Evolutionary conservation across 2,329 filamentous ascomycete genomes (phyloP).

Genomic region (Ustulina deusta): DNA sequence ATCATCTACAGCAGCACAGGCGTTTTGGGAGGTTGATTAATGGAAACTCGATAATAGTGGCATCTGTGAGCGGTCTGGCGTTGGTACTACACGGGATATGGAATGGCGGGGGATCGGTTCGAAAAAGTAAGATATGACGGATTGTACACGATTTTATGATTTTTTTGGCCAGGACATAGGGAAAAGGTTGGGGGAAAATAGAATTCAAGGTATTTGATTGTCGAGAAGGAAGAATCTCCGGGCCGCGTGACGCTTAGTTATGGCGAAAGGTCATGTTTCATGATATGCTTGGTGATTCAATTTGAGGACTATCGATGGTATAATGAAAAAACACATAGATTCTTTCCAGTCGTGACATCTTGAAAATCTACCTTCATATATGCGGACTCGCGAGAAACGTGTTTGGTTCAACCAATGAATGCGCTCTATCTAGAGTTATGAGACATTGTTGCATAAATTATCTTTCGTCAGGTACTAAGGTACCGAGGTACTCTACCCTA

Average conservation of each 20-base stretch:
- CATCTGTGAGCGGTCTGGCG: conserved; percentile 44
- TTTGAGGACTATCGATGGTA: background rate
- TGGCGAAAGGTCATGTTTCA: background rate
- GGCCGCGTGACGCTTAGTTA: conserved; percentile 9
- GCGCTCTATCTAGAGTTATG: background rate
- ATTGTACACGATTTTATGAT: conserved; percentile 41
- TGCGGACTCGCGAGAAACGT: background rate
- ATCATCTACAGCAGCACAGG: conserved; percentile 46
- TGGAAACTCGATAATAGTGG: conserved; percentile 38
- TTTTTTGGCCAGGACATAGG: conserved; percentile 21
- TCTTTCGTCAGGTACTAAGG: background rate
- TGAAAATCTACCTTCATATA: background rate
- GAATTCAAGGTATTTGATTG: conserved; percentile 22
- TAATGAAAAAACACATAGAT: background rate
- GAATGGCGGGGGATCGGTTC: conserved; percentile 30
- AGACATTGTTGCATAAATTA: background rate
- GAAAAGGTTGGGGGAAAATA: conserved; percentile 32
- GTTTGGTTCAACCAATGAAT: background rate
- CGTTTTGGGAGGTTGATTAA: conserved; percentile 45
- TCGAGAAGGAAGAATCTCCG: conserved; percentile 3
- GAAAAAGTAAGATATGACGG: conserved; percentile 34
- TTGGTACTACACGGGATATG: conserved; percentile 36
- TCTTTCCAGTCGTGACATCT: background rate
- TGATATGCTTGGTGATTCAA: background rate
- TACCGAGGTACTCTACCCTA: too few species aligned